Percentiles rank a stretch among this genome's conserved stretches.
Conservation (phyloP, 352 stramenopile species). For the Globisporangium lucens region DNA sequence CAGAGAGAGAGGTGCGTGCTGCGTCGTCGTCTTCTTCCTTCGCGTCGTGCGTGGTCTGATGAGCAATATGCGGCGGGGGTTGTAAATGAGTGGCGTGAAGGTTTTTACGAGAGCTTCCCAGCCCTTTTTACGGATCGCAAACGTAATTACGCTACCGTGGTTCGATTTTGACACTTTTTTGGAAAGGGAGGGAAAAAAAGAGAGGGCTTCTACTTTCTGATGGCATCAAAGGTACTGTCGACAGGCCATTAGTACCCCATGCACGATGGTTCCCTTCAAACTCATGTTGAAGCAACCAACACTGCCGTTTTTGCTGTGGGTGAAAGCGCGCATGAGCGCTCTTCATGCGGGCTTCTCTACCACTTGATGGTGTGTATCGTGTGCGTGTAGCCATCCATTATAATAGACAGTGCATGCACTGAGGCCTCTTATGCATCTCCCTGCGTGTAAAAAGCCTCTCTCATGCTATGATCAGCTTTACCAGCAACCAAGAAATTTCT, state of each 20-base stretch:
- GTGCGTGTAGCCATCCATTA: neutral
- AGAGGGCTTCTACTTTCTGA: neutral
- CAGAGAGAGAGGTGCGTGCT: neutral
- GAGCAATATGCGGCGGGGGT: constrained; percentile 8
- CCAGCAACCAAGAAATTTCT: neutral
- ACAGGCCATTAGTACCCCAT: constrained; percentile 6
- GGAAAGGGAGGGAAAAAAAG: neutral
- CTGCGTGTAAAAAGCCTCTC: neutral
- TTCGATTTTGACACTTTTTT: neutral
- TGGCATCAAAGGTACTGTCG: constrained; percentile 8
- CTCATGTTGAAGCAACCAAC: neutral
- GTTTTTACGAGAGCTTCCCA: constrained; percentile 16
- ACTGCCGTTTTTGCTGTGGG: neutral
- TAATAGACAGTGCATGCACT: neutral
- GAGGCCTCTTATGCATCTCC: neutral
- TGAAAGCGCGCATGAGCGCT: neutral
- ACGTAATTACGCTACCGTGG: constrained; percentile 22
- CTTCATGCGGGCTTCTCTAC: no score
- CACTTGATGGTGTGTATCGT: no score
- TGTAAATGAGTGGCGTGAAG: constrained; percentile 41
- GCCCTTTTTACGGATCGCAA: constrained; percentile 18
- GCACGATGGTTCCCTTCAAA: neutral
- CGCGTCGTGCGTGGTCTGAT: constrained; percentile 12
- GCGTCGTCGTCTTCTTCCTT: constrained; percentile 8
- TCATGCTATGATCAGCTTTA: neutral